Percentiles rank a stretch among this genome's conserved stretches.
Evolutionary conservation across 257 asterid genomes (phyloP).

Genomic region (Lantana camara): DNA sequence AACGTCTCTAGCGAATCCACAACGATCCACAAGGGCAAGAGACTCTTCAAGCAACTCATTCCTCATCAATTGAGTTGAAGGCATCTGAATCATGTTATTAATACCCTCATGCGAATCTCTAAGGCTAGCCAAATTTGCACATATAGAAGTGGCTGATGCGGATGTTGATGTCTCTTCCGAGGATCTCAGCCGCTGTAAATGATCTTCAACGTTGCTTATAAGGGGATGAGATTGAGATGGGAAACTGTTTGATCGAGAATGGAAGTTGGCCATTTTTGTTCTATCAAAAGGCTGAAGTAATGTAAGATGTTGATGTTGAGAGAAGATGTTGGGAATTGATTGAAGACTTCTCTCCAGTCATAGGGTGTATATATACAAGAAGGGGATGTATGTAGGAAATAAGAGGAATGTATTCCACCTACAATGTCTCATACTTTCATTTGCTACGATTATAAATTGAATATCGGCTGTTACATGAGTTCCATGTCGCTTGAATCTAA

Average conservation of each 20-base stretch:
- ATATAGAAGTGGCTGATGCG: conserved; percentile 22
- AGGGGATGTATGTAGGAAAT: no score
- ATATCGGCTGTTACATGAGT: no score
- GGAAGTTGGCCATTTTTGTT: background rate
- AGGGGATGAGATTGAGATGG: conserved; percentile 41
- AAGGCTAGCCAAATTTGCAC: conserved; percentile 35
- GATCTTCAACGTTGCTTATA: conserved; percentile 21
- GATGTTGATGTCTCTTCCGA: conserved; percentile 22
- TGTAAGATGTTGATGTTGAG: no score
- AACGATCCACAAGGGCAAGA: conserved; percentile 37
- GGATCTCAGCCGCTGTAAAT: conserved; percentile 27
- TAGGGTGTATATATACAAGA: no score
- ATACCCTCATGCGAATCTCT: conserved; percentile 35
- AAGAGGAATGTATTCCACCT: no score
- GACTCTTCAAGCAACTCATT: conserved; percentile 40
- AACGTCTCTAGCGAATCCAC: conserved; percentile 4
- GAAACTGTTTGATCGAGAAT: conserved; percentile 20
- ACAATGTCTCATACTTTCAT: no score
- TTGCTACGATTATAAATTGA: no score
- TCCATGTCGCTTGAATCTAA: no score
- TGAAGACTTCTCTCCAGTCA: no score
- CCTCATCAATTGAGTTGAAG: conserved; percentile 35
- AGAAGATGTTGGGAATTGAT: no score
- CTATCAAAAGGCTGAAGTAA: no score
- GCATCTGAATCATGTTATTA: conserved; percentile 36